Evolutionary conservation across 2,329 filamentous ascomycete species (phyloP), one percentile per base, ranked within the genome.

Genomic region (Thelonectria olida): DNA sequence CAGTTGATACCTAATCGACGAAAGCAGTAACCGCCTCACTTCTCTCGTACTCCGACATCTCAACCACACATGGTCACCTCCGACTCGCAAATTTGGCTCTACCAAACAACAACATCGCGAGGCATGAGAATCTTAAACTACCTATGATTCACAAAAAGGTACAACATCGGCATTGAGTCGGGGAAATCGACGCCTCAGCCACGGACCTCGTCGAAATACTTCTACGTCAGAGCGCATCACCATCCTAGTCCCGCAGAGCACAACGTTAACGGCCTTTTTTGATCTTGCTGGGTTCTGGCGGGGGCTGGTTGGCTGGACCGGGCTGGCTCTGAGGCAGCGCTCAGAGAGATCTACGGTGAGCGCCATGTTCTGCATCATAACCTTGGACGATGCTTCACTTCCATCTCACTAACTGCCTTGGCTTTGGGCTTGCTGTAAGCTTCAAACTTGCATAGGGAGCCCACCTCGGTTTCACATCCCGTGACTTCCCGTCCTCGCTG

Each of bases 191-290:
- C 39, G 38, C 47, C 34, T 47, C 22, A 15, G 12, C 23, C 51
- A 55, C 22, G 31, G 22, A 42, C 53, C 53, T 44, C 38, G 41
- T 27, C n/a, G n/a, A 42, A 36, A 45, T 60, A 55, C 58, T 52
- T 56, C 58, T 60, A 55, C 58, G 58, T 56, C 58, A 61, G 52
- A 31, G 19, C 25, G 44, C 52, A 52, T 27, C 12, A 12, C 36
- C 15, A 17, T 41, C 27, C 45, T 22, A 25, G 19, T 23, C 34
- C 20, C 28, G 25, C 22, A 45, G 27, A 25, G 42, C 20, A 45
- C 22, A 8, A 45, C 42, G 23, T n/a, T 6, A 25, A 45, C 42
- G 42, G 39, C 9, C 22, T 25, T 45, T 13, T n/a, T 47, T 41
- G 39, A 36, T 39, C 28, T 23, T 34, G 28, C 42, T 41, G 20